Evolutionary conservation across 1,284 basidiomycete species (phyloP).

Genomic region (Spongispora temasekensis): DNA sequence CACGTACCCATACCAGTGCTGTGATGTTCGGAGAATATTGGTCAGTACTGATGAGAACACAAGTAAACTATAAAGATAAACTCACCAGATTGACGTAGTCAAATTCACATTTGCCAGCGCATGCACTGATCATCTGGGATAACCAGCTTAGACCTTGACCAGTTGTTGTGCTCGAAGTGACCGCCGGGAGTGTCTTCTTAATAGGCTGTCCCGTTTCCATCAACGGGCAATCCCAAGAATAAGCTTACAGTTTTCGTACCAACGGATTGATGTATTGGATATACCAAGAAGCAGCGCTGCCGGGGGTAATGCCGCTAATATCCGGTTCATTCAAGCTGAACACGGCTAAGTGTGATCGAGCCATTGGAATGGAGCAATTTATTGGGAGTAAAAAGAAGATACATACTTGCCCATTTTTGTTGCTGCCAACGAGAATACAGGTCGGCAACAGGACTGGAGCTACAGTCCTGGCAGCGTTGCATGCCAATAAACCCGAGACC

Average conservation of each 20-base stretch:
- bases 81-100: conserved; percentile 36
- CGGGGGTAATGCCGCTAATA: conserved; percentile 26
- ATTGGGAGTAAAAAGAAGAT: neutral
- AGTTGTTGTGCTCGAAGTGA: conserved; percentile 29
- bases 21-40: too few relatives aligned
- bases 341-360: conserved; percentile 24
- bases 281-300: conserved; percentile 39
- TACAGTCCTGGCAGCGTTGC: conserved; percentile 40
- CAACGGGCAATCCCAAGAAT: neutral
- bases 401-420: conserved; percentile 35
- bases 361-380: neutral
- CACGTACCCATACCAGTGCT: conserved; percentile 39
- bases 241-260: conserved; percentile 14
- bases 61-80: neutral
- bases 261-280: conserved; percentile 38
- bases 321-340: conserved; percentile 43
- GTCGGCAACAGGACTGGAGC: conserved; percentile 38
- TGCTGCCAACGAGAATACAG: conserved; percentile 33
- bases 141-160: conserved; percentile 38
- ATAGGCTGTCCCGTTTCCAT: conserved; percentile 21
- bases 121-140: conserved; percentile 35
- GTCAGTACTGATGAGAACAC: neutral
- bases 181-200: conserved; percentile 39
- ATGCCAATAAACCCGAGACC: conserved; percentile 41
- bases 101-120: conserved; percentile 31